Conservation (phyloP, 2,329 filamentous ascomycete genomes). For the Pleurostoma richardsiae region DNA sequence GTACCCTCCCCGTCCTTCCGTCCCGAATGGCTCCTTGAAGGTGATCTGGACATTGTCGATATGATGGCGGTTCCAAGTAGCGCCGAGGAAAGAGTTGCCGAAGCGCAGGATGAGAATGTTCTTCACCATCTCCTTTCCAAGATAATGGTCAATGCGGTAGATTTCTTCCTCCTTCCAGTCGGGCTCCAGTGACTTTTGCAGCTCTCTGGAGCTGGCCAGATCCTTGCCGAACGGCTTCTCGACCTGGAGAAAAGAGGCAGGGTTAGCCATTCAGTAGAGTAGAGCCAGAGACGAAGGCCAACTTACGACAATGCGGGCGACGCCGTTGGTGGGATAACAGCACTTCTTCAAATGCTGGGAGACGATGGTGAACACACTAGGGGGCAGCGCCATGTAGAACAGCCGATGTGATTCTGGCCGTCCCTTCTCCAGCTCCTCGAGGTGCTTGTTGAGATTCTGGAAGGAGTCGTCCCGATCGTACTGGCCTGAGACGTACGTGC, state of each 20-base stretch:
- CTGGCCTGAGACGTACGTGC: slow-evolving; percentile 93
- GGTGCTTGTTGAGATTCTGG: slow-evolving; percentile 74
- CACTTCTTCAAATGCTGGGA: slow-evolving; percentile 96
- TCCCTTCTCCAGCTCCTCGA: slow-evolving; percentile 78
- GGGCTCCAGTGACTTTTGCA: slow-evolving; percentile 90
- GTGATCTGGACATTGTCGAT: slow-evolving; percentile 99
- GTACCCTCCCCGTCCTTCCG: slow-evolving; percentile 94
- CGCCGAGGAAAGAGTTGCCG: slow-evolving; percentile 97
- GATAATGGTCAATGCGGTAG: slow-evolving; percentile 98
- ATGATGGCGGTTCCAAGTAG: slow-evolving; percentile 98
- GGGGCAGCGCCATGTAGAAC: slow-evolving; percentile 99
- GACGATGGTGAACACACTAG: slow-evolving; percentile 96
- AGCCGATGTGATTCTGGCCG: slow-evolving; percentile 82
- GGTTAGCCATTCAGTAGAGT: slow-evolving; percentile 8
- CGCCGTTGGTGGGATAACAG: slow-evolving; percentile 88
- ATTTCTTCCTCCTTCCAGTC: slow-evolving; percentile 99
- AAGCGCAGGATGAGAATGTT: slow-evolving; percentile 98
- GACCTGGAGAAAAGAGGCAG: slow-evolving; percentile 52
- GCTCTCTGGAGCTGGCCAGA: slow-evolving; percentile 84
- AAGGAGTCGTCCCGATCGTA: slow-evolving; percentile 98
- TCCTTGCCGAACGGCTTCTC: slow-evolving; percentile 99
- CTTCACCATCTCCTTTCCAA: slow-evolving; percentile 99
- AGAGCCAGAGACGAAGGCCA: background rate
- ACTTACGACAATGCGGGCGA: slow-evolving; percentile 88
- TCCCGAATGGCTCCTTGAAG: slow-evolving; percentile 99